Percentiles rank a stretch among this genome's conserved stretches.
These are phyloP conservation scores for Cocos nucifera DNA, from an alignment of 176 grass and related monocot species.

Conservation along the genomic window DNA sequence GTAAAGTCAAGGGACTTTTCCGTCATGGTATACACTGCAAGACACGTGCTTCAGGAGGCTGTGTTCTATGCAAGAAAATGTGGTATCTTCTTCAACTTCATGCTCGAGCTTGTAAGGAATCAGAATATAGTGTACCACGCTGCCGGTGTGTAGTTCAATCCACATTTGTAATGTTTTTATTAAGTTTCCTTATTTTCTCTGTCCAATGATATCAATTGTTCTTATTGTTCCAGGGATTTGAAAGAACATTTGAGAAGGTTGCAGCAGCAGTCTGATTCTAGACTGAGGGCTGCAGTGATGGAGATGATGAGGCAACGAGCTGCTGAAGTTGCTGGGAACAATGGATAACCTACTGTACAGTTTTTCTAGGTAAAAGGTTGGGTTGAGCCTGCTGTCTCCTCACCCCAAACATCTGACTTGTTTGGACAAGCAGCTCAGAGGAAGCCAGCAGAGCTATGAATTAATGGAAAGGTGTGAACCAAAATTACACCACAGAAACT, in stretches of 20 bases:
- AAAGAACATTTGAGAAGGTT: constrained; percentile 91
- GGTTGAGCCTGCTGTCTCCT: constrained; percentile 21
- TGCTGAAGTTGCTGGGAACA: constrained; percentile 67
- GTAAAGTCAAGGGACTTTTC: constrained; percentile 82
- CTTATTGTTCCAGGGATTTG: constrained; percentile 64
- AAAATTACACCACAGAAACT: too few relatives aligned
- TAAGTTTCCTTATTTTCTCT: too few relatives aligned
- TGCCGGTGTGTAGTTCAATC: constrained; percentile 67
- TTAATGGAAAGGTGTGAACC: neutral
- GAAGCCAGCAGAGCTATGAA: constrained; percentile 24
- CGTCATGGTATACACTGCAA: constrained; percentile 77
- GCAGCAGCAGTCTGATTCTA: constrained; percentile 94
- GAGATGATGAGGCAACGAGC: constrained; percentile 99
- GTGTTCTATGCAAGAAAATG: constrained; percentile 73
- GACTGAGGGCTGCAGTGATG: constrained; percentile 93
- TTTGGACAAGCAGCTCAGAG: constrained; percentile 29
- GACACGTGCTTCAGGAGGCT: constrained; percentile 66
- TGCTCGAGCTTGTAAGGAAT: constrained; percentile 90
- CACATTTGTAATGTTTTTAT: neutral
- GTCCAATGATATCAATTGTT: neutral
- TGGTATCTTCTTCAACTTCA: constrained; percentile 90
- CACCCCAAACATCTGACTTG: constrained; percentile 25
- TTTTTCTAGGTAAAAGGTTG: constrained; percentile 42
- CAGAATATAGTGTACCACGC: constrained; percentile 79
- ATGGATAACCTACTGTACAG: constrained; percentile 48